Base-by-base conservation (phyloP, 1,284 basidiomycete species). In the Puccinia hordei region DNA sequence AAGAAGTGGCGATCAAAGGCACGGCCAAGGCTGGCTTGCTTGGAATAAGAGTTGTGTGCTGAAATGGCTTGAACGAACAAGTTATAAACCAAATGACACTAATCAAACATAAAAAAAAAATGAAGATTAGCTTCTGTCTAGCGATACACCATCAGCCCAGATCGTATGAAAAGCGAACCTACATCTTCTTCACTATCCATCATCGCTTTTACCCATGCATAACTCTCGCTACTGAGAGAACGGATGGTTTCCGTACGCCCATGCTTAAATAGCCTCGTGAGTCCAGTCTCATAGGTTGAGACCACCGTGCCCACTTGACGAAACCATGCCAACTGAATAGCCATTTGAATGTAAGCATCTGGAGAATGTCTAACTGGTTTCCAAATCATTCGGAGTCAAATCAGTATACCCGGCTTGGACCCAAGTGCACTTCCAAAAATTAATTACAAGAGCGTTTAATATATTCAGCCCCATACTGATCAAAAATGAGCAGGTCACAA, bases 241-340 rank as follows among this genome's bases (percentile, higher is more conserved):
- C 95, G 90, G 77, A 98, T 92, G 0, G 94, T 95, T 84, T 99
- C 96, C 0, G 96, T 98, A 17, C 96, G 90, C 10, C 94, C 96
- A 83, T 92, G 91, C 82, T 92, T 88, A 87, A 96, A 97, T 83
- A 92, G 88, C n/a, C 95, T 89, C 1, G 96, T 98, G 38, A 95
- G 89, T 0, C 92, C 93, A 0, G 95, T 98, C 87, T 99, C 95
- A 86, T 99, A 98, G 6, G 94, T 96, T 2, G 95, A 93, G 1
- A 92, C 92, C 83, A 93, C 92, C 82, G 88, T 87, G 17, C 90
- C 91, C 81, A 91, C 92, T 53, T 91, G 90, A 83, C 89, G 90
- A 87, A 92, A 93, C 90, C 92, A 98, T 8, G 95, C 95, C 13
- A 98, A 89, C 86, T 98, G 96, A 33, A 98, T 88, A 0, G 91